A percentile compares a stretch with the other conserved stretches of the same genome.
Evolutionary conservation across 2,329 filamentous ascomycete genomes (phyloP).

Genomic region (Aurifilum marmelostoma): DNA sequence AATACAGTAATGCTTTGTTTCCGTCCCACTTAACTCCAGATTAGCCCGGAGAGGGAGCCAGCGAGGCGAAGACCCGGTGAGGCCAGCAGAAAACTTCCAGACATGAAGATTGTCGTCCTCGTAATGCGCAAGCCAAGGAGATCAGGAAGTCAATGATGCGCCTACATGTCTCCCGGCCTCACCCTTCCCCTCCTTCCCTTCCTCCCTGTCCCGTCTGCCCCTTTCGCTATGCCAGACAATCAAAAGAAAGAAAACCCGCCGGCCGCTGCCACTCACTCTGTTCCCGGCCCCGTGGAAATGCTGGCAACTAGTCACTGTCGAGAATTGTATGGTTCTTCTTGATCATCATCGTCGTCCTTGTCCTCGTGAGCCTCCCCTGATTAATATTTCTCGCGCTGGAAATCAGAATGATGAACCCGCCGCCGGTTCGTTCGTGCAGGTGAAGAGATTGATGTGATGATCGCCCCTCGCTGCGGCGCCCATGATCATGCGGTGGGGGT

Average conservation of each 20-base stretch:
- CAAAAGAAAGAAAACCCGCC: constrained; percentile 3
- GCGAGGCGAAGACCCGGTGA: neutral
- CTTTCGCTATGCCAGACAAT: constrained; percentile 19
- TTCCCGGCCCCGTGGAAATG: neutral
- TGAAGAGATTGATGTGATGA: constrained; percentile 87
- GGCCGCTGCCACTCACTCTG: too few relatives aligned
- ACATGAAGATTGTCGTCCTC: too few relatives aligned
- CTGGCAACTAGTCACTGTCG: neutral
- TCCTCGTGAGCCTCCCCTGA: neutral
- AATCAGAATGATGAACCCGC: constrained; percentile 16
- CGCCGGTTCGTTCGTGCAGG: constrained; percentile 59
- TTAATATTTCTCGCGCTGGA: neutral
- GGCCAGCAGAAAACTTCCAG: neutral
- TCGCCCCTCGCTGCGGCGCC: constrained; percentile 86
- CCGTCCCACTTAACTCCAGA: neutral
- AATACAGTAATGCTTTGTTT: neutral
- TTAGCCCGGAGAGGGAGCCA: neutral
- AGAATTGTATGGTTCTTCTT: neutral
- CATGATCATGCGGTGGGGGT: constrained; percentile 90
- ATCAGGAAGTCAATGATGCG: neutral
- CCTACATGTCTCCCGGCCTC: neutral
- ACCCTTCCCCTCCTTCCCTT: neutral
- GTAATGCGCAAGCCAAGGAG: neutral
- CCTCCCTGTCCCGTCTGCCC: neutral
- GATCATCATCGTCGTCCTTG: too few relatives aligned